Evolutionary conservation across 768 basidiomycete genomes (phyloP).

Genomic region (Tephrocybe sp.): DNA sequence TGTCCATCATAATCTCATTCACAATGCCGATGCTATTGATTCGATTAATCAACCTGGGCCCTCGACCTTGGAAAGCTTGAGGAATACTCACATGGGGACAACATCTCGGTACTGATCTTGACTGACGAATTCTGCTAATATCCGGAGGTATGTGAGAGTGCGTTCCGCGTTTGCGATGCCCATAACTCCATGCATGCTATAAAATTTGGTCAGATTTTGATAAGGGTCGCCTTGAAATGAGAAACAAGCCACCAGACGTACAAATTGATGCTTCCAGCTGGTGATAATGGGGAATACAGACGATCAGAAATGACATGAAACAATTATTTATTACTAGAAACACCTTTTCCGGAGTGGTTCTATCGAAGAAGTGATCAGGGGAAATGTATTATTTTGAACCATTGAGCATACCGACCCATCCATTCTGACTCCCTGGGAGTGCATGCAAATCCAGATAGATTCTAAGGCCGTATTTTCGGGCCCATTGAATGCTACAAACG

Average conservation of each 20-base stretch:
- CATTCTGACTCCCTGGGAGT: constrained; percentile 79
- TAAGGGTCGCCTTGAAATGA: background rate
- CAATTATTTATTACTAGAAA: background rate
- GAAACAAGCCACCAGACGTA: constrained; percentile 1
- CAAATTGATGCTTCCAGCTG: constrained; percentile 14
- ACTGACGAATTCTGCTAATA: constrained; percentile 76
- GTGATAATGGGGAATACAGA: background rate
- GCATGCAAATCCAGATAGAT: constrained; percentile 80
- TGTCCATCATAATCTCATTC: constrained; percentile 53
- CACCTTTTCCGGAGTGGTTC: constrained; percentile 36
- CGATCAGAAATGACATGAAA: background rate
- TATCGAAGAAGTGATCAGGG: constrained; percentile 16
- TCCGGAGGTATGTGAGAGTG: constrained; percentile 71
- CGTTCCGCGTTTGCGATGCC: constrained; percentile 85
- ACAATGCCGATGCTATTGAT: constrained; percentile 34
- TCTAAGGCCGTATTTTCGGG: constrained; percentile 86
- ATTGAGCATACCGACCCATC: constrained; percentile 23
- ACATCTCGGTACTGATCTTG: constrained; percentile 51
- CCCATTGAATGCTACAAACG: constrained; percentile 68
- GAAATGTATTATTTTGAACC: background rate
- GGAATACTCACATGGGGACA: constrained; percentile 22
- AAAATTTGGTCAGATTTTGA: constrained; percentile 56
- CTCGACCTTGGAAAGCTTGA: constrained; percentile 3
- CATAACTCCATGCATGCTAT: constrained; percentile 57
- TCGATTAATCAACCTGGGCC: background rate